phyloP scores from a whole-genome alignment of 2,329 filamentous ascomycete species.

The Exophiala viscosa region DNA sequence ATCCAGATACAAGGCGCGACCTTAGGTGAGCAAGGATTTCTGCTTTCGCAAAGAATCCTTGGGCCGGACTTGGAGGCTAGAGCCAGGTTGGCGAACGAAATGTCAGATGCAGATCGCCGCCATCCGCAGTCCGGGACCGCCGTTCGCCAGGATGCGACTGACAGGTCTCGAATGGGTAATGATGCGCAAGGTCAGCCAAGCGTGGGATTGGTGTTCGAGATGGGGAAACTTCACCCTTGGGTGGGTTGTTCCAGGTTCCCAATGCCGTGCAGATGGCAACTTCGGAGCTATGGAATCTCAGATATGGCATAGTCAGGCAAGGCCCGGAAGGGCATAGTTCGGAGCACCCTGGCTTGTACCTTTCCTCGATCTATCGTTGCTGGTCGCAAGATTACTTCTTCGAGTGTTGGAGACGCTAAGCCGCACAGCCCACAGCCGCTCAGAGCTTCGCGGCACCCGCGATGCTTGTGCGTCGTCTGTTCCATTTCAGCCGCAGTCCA shows the following conservation, averaged over 20 bases:
- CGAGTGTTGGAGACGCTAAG: neutral
- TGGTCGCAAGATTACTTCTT: neutral
- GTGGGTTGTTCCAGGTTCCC: neutral
- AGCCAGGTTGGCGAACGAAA: conserved; percentile 6
- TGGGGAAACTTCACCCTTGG: neutral
- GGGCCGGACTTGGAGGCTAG: conserved; percentile 7
- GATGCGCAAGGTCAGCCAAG: neutral
- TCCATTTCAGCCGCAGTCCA: neutral
- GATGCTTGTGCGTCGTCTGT: neutral
- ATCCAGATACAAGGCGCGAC: neutral
- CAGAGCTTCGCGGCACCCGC: too few species aligned
- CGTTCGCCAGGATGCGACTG: conserved; percentile 16
- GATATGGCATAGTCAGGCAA: neutral
- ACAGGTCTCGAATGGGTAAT: conserved; percentile 3
- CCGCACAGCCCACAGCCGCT: neutral
- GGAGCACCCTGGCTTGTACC: neutral
- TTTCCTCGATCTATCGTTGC: neutral
- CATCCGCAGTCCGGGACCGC: conserved; percentile 19
- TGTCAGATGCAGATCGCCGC: conserved; percentile 26
- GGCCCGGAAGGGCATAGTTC: neutral
- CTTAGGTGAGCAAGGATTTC: conserved; percentile 19
- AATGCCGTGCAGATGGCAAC: neutral
- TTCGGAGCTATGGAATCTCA: conserved; percentile 2
- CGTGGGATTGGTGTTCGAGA: neutral
- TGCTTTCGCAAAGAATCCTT: conserved; percentile 7